Evolutionary conservation across 768 basidiomycete species (phyloP).

Genomic region (Boletales sp.): DNA sequence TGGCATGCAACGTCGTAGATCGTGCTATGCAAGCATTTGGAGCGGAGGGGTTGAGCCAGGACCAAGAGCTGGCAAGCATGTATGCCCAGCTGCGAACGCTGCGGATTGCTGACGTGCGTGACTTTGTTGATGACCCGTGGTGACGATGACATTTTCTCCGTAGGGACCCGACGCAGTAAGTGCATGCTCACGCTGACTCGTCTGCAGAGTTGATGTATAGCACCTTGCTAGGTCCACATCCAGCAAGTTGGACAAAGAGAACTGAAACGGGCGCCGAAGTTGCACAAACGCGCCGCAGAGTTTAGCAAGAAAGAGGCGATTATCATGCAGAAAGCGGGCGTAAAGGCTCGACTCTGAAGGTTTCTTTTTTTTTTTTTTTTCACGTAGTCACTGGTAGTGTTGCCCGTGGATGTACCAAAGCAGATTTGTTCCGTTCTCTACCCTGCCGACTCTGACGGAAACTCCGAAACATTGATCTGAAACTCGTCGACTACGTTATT

Average conservation of each 20-base stretch:
- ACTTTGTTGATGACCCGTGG: background rate
- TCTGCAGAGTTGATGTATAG: background rate
- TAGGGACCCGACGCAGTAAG: constrained; percentile 79
- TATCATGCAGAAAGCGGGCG: constrained; percentile 54
- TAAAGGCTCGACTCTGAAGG: constrained; percentile 53
- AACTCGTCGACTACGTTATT: background rate
- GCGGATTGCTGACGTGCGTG: constrained; percentile 77
- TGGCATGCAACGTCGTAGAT: constrained; percentile 87
- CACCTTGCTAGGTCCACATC: constrained; percentile 72
- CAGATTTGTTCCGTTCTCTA: too few relatives aligned
- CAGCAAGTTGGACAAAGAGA: constrained; percentile 93
- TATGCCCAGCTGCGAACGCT: constrained; percentile 86
- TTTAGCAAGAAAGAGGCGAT: constrained; percentile 58
- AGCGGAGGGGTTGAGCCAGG: constrained; percentile 94
- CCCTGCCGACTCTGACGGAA: background rate
- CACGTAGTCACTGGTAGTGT: too few relatives aligned
- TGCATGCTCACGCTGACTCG: constrained; percentile 7
- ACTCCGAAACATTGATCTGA: background rate
- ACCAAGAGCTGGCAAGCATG: constrained; percentile 71
- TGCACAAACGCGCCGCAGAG: constrained; percentile 53
- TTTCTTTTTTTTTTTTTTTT: too few relatives aligned
- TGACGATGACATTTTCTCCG: constrained; percentile 6
- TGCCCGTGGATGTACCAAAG: too few relatives aligned
- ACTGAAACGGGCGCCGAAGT: constrained; percentile 66
- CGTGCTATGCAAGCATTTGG: constrained; percentile 95